These are phyloP conservation scores for Triticum aestivum DNA, from an alignment of 176 grass and related monocot species.

Conservation along the genomic window IWGSC_CS_RefSeq_v2.1 NC_057800.1:107028133-107028632, in stretches of 20 bases:
- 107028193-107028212: slow-evolving; percentile 32
- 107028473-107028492: slow-evolving; percentile 62
- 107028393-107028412: slow-evolving; percentile 58
- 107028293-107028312: slow-evolving; percentile 37
- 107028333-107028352: background rate
- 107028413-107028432: slow-evolving; percentile 56
- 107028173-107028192: slow-evolving; percentile 43
- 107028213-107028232: slow-evolving; percentile 54
- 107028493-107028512: background rate
- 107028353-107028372: slow-evolving; percentile 22
- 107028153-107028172: slow-evolving; percentile 26
- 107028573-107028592: background rate
- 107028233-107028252: slow-evolving; percentile 31
- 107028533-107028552: background rate
- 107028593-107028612: slow-evolving; percentile 48
- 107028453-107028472: slow-evolving; percentile 47
- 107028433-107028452: slow-evolving; percentile 40
- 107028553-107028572: background rate
- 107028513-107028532: background rate
- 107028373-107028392: slow-evolving; percentile 22
- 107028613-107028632: slow-evolving; percentile 69
- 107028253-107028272: slow-evolving; percentile 45
- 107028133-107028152: background rate
- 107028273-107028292: slow-evolving; percentile 49
- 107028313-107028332: background rate